phyloP scores from a whole-genome alignment of 2,329 filamentous ascomycete species.

The Hypoxylon sp. region DNA sequence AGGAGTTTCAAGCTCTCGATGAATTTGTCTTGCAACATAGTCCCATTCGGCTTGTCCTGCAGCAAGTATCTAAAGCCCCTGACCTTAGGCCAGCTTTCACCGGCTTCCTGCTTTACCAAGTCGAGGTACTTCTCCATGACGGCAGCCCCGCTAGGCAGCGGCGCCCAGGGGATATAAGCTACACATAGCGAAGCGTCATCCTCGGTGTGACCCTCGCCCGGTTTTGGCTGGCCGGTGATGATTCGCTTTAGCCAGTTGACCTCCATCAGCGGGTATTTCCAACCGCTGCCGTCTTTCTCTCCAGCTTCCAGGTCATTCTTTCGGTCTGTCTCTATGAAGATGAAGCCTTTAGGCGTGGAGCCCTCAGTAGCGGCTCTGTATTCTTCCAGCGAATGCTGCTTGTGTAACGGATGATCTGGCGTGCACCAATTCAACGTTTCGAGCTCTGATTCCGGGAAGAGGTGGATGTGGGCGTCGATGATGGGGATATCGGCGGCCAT shows the following conservation, averaged over 20 bases:
- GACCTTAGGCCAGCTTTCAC: conserved; percentile 74
- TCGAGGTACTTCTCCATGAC: conserved; percentile 75
- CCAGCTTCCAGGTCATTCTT: conserved; percentile 68
- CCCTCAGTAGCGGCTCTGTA: conserved; percentile 65
- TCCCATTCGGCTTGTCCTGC: conserved; percentile 79
- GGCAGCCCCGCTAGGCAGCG: conserved; percentile 73
- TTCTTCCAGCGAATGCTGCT: conserved; percentile 74
- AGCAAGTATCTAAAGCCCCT: conserved; percentile 87
- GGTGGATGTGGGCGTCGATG: conserved; percentile 92
- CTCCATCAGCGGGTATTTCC: conserved; percentile 78
- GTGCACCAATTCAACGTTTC: conserved; percentile 77
- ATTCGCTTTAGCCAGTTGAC: conserved; percentile 77
- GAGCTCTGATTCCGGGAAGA: conserved; percentile 79
- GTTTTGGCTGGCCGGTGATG: conserved; percentile 68
- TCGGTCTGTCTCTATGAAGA: conserved; percentile 88
- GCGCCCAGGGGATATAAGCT: conserved; percentile 88
- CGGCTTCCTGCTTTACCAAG: conserved; percentile 71
- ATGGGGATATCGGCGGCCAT: conserved; percentile 66
- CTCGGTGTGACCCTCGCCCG: conserved; percentile 69
- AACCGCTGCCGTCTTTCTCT: conserved; percentile 66
- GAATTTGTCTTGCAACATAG: conserved; percentile 73
- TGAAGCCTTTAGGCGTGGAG: conserved; percentile 73
- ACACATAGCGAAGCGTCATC: conserved; percentile 69
- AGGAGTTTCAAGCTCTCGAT: conserved; percentile 75
- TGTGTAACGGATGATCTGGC: conserved; percentile 69